Evolutionary conservation across 2,329 filamentous ascomycete genomes (phyloP), one percentile per base, ranked within the genome.

Genomic region (Calonectria leucothoes): DNA sequence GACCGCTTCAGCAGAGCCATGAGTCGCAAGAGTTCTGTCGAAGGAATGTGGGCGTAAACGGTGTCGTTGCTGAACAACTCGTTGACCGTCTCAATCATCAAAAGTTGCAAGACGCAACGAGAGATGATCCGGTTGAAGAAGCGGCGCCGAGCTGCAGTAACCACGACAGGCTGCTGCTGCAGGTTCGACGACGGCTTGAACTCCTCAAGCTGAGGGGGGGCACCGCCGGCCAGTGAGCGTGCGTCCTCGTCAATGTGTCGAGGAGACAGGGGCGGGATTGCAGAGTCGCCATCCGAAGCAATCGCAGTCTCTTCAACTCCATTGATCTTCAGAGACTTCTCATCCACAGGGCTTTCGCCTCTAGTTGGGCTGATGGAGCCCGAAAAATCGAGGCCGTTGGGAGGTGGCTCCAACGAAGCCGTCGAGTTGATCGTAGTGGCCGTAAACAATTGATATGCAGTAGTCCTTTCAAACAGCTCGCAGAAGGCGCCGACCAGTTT

Each of bases 61-160:
- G 94, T 92, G 82, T 98, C 96, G 84, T 98, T 99, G 79, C 95
- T 97, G 87, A 99, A 99, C 63, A 99, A 92, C 84, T 99, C 97
- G 81, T 98, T 97, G 51, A 99, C 97, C 0, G 97, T 99, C 84
- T 99, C 97, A 79, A 99, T 99, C 95, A 99, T 99, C 76, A 99
- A 92, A 2, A 99, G 91, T 84, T 99, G 97, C 11, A 99, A 88
- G 5, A 99, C 97, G 83, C 97, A 99, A 78, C 97, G 96, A 17
- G 96, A 98, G 84, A 99, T 99, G 84, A 99, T 99, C 78, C 96
- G 94, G 86, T 99, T 99, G 89, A 99, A 99, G 88, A 98, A 98
- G 66, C 96, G 94, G 42, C 97, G 92, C 31, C 97, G 94, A 0
- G 97, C 95, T 3, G 95, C 95, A 1, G 97, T 98, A 6, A 99